Conservation (phyloP, 768 basidiomycete genomes). For the Pleurotus djamor region DNA sequence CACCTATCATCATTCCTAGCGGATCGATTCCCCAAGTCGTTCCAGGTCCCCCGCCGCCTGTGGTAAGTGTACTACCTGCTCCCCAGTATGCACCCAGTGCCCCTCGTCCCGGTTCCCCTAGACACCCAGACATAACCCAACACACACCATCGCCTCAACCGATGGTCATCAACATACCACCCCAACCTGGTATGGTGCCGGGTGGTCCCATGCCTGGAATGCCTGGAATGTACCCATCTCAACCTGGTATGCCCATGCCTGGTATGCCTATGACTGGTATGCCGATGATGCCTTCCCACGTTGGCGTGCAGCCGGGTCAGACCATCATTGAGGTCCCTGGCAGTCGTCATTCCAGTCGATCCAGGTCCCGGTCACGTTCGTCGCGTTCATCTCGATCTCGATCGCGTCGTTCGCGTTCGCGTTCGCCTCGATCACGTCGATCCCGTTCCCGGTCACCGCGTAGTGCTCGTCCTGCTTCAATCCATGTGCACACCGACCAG, state of each 20-base stretch:
- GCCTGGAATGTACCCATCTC: too few species aligned
- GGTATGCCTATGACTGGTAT: conserved; percentile 10
- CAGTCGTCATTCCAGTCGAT: conserved; percentile 6
- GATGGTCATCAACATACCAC: conserved; percentile 15
- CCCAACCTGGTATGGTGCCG: conserved; percentile 2
- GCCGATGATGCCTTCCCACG: conserved; percentile 2
- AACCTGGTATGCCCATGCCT: neutral
- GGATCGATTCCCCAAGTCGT: conserved; percentile 8
- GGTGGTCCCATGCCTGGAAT: neutral
- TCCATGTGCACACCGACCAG: conserved; percentile 1
- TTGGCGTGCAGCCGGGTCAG: neutral
- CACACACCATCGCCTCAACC: conserved; percentile 20
- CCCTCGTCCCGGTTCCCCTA: conserved; percentile 17
- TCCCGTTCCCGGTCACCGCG: conserved; percentile 1
- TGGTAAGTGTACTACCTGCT: conserved; percentile 11
- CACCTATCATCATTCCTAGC: neutral
- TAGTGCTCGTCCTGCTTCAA: neutral
- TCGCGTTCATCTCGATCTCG: neutral
- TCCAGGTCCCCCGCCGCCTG: conserved; percentile 8
- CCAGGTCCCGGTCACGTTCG: conserved; percentile 12
- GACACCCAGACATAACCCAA: conserved; percentile 22
- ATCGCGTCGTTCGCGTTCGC: neutral
- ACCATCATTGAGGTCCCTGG: neutral
- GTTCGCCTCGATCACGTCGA: neutral
- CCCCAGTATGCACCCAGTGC: conserved; percentile 14